These are phyloP conservation scores for Russula brevipes DNA, from an alignment of 768 basidiomycete species.

Conservation along the genomic window DNA sequence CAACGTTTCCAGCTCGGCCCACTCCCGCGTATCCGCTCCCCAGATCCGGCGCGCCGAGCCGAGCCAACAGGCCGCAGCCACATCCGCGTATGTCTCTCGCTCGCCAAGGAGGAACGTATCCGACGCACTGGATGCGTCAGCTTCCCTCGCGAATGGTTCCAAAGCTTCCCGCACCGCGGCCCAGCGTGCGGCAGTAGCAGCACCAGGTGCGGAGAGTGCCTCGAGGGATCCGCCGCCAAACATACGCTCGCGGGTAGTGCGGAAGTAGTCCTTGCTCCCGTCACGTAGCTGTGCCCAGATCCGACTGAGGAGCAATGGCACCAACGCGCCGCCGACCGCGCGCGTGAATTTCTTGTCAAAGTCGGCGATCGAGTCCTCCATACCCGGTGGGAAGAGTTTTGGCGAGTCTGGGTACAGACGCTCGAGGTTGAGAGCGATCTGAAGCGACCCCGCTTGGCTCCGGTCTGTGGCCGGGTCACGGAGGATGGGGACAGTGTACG, in stretches of 20 bases:
- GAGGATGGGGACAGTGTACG: constrained; percentile 46
- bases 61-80: constrained; percentile 34
- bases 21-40: constrained; percentile 34
- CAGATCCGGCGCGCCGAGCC: constrained; percentile 33
- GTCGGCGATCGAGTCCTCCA: constrained; percentile 21
- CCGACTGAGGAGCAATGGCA: constrained; percentile 13
- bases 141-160: constrained; percentile 24
- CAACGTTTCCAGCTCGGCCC: constrained; percentile 39
- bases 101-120: constrained; percentile 34
- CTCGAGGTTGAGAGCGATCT: constrained; percentile 47
- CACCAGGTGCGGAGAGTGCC: constrained; percentile 33
- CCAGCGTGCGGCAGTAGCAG: constrained; percentile 35
- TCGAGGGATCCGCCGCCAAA: constrained; percentile 40
- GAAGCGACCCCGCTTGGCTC: constrained; percentile 38
- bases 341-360: constrained; percentile 27
- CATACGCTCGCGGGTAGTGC: constrained; percentile 32
- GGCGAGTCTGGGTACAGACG: constrained; percentile 40
- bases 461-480: constrained; percentile 38
- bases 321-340: constrained; percentile 2
- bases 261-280: constrained; percentile 38
- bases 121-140: constrained; percentile 18
- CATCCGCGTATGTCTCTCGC: constrained; percentile 38
- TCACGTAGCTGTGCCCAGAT: constrained; percentile 31
- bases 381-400: constrained; percentile 32
- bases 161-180: constrained; percentile 34